phyloP scores from a whole-genome alignment of 352 stramenopile genomes.

The Pythium grandisporangium region DNA sequence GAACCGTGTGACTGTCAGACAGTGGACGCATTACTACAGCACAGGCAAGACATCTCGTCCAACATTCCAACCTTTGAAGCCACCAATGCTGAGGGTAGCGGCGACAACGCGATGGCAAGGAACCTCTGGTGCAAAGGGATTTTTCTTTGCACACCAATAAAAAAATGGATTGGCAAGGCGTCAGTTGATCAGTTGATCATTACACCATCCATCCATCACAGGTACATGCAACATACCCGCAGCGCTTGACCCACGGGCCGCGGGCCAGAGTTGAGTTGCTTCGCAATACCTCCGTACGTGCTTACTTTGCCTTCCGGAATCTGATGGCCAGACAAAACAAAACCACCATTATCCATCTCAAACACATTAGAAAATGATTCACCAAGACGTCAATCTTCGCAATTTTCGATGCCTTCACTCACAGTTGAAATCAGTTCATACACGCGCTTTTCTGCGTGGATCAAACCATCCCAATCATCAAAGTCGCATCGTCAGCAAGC shows the following conservation, averaged over 20 bases:
- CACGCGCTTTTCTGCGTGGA: conserved; percentile 49
- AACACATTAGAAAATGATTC: background rate
- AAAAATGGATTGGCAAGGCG: background rate
- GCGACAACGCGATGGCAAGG: conserved; percentile 75
- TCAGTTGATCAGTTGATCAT: too few species aligned
- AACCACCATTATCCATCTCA: background rate
- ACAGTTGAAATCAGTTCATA: conserved; percentile 78
- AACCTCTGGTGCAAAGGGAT: conserved; percentile 70
- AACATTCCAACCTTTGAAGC: conserved; percentile 82
- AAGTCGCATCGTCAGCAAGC: background rate
- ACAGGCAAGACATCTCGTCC: background rate
- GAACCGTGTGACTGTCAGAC: too few species aligned
- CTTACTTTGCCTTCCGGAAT: conserved; percentile 72
- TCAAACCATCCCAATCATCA: background rate
- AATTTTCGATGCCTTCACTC: background rate
- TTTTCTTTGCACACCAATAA: conserved; percentile 31
- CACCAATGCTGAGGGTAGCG: conserved; percentile 52
- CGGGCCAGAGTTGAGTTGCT: conserved; percentile 48
- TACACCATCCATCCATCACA: background rate
- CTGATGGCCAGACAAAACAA: conserved; percentile 11
- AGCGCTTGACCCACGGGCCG: conserved; percentile 73
- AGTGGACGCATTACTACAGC: too few species aligned
- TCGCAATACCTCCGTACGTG: conserved; percentile 65
- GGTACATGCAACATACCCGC: conserved; percentile 23
- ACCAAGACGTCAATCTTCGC: background rate